Conservation (phyloP, 75 land plant species). For the Picea glauca region DNA sequence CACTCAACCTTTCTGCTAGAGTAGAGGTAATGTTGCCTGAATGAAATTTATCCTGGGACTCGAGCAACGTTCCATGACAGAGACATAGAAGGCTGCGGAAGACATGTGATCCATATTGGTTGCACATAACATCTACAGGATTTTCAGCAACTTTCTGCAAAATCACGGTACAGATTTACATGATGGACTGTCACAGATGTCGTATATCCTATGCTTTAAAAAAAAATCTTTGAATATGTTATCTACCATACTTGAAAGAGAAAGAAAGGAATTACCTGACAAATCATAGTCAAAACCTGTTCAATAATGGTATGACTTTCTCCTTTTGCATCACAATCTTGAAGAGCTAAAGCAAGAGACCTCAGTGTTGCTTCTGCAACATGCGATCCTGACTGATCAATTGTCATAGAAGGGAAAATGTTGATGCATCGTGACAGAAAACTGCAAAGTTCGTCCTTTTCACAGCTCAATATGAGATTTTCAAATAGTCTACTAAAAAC, state of each 20-base stretch:
- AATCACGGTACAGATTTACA: not conserved
- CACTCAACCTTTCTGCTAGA: conserved; percentile 46
- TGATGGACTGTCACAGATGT: not conserved
- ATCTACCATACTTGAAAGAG: not conserved
- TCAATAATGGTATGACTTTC: conserved; percentile 41
- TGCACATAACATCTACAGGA: conserved; percentile 52
- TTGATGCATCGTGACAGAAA: conserved; percentile 55
- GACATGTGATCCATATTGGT: conserved; percentile 93
- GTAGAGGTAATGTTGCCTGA: conserved; percentile 21
- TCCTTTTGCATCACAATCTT: conserved; percentile 25
- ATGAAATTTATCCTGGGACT: conserved; percentile 49
- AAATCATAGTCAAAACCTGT: conserved; percentile 52
- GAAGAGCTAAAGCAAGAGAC: conserved; percentile 55
- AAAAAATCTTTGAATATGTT: not conserved
- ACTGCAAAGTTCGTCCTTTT: conserved; percentile 47
- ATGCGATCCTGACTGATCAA: conserved; percentile 85
- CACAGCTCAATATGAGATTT: conserved; percentile 60
- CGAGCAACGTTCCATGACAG: conserved; percentile 54
- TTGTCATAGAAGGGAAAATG: conserved; percentile 52
- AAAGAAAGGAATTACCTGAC: conserved; percentile 49
- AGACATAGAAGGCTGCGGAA: conserved; percentile 76
- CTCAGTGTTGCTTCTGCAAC: conserved; percentile 81
- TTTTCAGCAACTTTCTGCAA: conserved; percentile 47
- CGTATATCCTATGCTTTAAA: not conserved
- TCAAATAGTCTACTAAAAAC: conserved; percentile 75